Evolutionary conservation across 2,329 filamentous ascomycete species (phyloP), one percentile per base, ranked within the genome.

Genomic region (Teratosphaeria destructans): DNA sequence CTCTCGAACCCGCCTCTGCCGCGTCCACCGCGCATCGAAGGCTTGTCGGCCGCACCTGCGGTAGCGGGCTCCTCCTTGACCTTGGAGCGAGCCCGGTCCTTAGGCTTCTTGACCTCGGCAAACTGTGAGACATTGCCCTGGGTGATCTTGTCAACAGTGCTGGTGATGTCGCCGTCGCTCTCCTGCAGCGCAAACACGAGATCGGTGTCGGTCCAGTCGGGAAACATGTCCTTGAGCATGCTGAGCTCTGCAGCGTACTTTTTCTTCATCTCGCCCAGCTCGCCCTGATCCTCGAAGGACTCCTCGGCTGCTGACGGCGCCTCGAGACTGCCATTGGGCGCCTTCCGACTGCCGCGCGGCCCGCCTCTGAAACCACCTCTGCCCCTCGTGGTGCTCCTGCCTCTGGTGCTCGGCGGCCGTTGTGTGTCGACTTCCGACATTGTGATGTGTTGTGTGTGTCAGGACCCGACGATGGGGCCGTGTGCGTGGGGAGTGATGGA

Each of bases 141-240:
- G 68, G 86, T 85, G 74, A 94, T 93, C 75, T 86, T 85, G 70
- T 88, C 85, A 72, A 89, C 88, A 65, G 88, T 85, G 68, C 83
- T 77, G 67, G 88, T 83, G 70, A 90, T 80, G 75, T 81, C 88
- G 69, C 89, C 89, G 69, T 89, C 83, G 59, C 87, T 88, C 79
- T 99, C 94, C 75, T 95, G 85, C 61, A 99, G 82, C 63, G 92
- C 92, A 74, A 94, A 94, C 65, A 97, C 85, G 64, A 97, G 85
- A 75, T 97, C 93, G 75, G 92, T 90, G 71, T 96, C 90, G 68
- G 91, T 93, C 94, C 93, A 97, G 76, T 91, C 88, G 61, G 90
- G 85, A 79, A 96, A 96, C 79, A 97, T 86, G 75, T 96, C 92
- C 78, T 90, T 91, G 74, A 99, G 85, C 70, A 87, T 85, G 63